Evolutionary conservation across 2,329 filamentous ascomycete genomes (phyloP).

Genomic region (Herpotrichia juniperi): DNA sequence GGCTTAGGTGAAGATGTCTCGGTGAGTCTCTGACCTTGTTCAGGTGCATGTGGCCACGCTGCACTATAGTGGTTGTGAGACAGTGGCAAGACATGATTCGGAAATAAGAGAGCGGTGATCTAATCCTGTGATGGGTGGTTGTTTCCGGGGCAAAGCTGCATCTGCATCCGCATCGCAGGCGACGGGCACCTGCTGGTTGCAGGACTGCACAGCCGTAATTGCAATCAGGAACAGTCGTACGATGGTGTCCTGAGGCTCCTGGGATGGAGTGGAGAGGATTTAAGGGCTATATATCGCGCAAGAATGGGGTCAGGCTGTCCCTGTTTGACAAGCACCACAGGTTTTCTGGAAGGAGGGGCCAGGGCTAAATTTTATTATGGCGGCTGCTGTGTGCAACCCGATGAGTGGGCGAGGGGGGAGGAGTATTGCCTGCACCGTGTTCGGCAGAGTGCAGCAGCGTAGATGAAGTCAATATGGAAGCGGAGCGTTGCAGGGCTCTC

Average conservation of each 20-base stretch:
- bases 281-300: not conserved
- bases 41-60: not conserved
- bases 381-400: conserved; percentile 1
- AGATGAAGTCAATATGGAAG: conserved; percentile 14
- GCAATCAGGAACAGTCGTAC: not conserved
- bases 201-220: not conserved
- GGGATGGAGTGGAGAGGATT: no score
- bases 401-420: not conserved
- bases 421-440: conserved; percentile 1
- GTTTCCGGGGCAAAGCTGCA: not conserved
- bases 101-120: not conserved
- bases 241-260: no score
- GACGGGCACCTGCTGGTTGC: no score
- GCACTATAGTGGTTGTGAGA: not conserved
- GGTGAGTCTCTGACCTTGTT: not conserved
- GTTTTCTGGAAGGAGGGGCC: conserved; percentile 3
- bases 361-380: not conserved
- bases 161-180: no score
- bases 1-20: not conserved
- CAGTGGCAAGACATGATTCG: not conserved
- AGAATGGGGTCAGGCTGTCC: not conserved
- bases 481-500: conserved; percentile 8
- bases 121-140: not conserved
- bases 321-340: not conserved
- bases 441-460: not conserved